A percentile compares a stretch with the other conserved stretches of the same genome.
phyloP scores from a whole-genome alignment of 352 stramenopile genomes.

The Pythium utonaiense region DNA sequence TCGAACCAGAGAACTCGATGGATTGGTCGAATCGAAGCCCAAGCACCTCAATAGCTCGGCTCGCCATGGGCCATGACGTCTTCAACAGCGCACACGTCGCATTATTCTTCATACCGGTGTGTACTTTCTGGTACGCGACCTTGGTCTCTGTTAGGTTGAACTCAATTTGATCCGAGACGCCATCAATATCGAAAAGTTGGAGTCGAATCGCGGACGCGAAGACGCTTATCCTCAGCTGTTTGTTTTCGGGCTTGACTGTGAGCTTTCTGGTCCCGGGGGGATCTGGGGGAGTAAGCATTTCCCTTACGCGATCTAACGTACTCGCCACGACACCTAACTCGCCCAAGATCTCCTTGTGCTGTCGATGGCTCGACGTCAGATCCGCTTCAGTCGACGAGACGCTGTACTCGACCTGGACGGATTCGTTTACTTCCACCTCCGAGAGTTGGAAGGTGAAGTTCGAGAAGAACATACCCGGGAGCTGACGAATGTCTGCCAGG shows the following conservation, averaged over 20 bases:
- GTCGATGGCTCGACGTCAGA: slow-evolving; percentile 6
- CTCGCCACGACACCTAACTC: slow-evolving; percentile 27
- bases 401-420: not conserved
- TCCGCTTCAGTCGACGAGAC: slow-evolving; percentile 10
- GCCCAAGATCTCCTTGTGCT: slow-evolving; percentile 1
- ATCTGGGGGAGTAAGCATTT: slow-evolving; percentile 32
- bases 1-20: slow-evolving; percentile 8
- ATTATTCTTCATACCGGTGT: not conserved
- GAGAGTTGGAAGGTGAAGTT: slow-evolving; percentile 14
- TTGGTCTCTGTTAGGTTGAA: slow-evolving; percentile 16
- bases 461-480: slow-evolving; percentile 6
- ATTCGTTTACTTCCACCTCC: slow-evolving; percentile 4
- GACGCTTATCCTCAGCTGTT: not conserved
- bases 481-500: not conserved
- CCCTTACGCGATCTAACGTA: slow-evolving; percentile 33
- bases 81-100: slow-evolving; percentile 19
- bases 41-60: slow-evolving; percentile 22
- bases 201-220: slow-evolving; percentile 1
- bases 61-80: slow-evolving; percentile 9
- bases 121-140: slow-evolving; percentile 1
- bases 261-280: not conserved
- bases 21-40: slow-evolving; percentile 26
- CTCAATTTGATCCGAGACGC: slow-evolving; percentile 8
- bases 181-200: slow-evolving; percentile 12
- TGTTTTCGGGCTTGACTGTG: not conserved